Base-by-base conservation (phyloP, 2,329 filamentous ascomycete species). In the Raffaelea ambrosiae region DNA sequence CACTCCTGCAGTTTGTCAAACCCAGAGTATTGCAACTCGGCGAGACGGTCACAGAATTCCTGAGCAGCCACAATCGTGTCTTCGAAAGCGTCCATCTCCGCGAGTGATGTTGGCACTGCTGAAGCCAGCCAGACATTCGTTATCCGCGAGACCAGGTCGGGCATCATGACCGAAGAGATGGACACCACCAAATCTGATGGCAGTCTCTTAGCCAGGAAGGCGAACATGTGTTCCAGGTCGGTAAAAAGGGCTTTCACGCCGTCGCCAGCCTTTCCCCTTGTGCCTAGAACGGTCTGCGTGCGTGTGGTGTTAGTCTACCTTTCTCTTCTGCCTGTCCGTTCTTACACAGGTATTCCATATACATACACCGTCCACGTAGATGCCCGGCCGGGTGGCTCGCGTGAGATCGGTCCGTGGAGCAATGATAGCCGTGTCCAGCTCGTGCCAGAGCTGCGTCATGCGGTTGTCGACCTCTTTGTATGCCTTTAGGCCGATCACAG, bases 111-210 rank as follows among this genome's bases (percentile, higher is more conserved):
- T 1, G 93, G 91, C 0, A 98, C 83, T 1, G 81, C 79, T 14
- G 80, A 74, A 29, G 86, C 79, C 8, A 98, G 74, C 84, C 88
- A 95, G 4, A 76, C 71, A 4, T 76, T 76, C 38, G 88, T 83
- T 11, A 96, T 72, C 20, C 79, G 77, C 5, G 79, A 73, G 9
- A 83, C 74, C 10, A 95, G 65, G 36, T 77, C 72, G 0, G 82
- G 81, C 62, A 95, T 77, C 61, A 96, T 77, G 9, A 79, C 75
- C 13, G 75, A 70, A 0, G 86, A 85, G 2, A 96, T 67, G 1
- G 78, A 72, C 42, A 71, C 66, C 2, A 81, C 62, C 5, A 84
- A 66, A 26, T 79, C 72, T 10, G 66, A 48, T 1, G 81, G 79
- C 1, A 84, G 62, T 39, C 67, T 68, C 18, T 67, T 59, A 4